Base-by-base conservation (phyloP, 2,329 filamentous ascomycete species). In the Botrytis fabae region DNA sequence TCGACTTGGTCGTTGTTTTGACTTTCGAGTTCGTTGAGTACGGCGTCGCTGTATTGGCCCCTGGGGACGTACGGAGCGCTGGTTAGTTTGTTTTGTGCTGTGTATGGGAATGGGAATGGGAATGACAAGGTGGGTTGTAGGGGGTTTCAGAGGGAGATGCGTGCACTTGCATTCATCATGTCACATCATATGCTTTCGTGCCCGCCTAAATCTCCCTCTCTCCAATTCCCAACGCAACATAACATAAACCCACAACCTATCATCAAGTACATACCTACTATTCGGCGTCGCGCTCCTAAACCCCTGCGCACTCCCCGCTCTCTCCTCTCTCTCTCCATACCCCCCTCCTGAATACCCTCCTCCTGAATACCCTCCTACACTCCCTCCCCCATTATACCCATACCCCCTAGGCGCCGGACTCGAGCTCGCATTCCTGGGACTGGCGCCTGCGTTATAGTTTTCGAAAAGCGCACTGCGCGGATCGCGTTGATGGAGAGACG, bases 1-100 rank as follows among this genome's bases (percentile, higher is more conserved):
- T 94, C 92, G 18, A 98, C 91, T 79, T 98, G 92, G 73, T 90
- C 87, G 78, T 98, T 95, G 81, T 98, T 98, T 84, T 99, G 96
- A 80, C 93, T 95, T 85, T 99, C 96, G 74, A 99, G 87, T 84
- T 97, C 94, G 81, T 93, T 94, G 70, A 99, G 87, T 65, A 97
- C 94, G 32, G 95, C 93, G 79, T 97, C 92, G 81, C 92, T 95
- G 82, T 98, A 98, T 82, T 98, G 95, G 22, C 95, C 95, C 81
- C 92, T 93, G 77, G 76, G 14, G 72, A 40, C 16, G 12, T 72
- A 40, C 16, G 18, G 22, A 4, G 5, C 8, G 9, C 22, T 1
- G 10, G 8, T 46, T 63, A 62, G 40, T 25, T 42, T 42, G 40
- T 25, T 51, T 42, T 28, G 40, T 68, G 9, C 10, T 12, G n/a